Evolutionary conservation across 805 yeast species (phyloP), one percentile per base, ranked within the genome.

Genomic region (Groenewaldozyma tartarivorans): DNA sequence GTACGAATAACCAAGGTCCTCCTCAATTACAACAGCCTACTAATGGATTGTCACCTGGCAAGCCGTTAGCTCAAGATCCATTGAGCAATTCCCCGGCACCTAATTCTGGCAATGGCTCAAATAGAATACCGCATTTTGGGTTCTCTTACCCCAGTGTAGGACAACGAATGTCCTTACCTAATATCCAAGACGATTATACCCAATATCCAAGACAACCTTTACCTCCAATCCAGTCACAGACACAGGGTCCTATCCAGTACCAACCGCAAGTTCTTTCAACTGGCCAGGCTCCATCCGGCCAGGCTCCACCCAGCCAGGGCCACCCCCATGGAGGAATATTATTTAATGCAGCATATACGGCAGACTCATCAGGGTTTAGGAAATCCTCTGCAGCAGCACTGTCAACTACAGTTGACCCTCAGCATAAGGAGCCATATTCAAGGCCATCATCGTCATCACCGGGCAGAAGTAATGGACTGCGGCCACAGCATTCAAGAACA

Each of bases 391-490:
- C 51, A 7, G 40, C 48, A 18, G 41, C 50, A 2, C 32, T 37
- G 18, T 27, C 40, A 17, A 20, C 42, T 9, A 27, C 45, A n/a
- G 45, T 49, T 3, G 83, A 81, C 4, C 83, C 54, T 11, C 50
- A 45, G 38, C 45, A 45, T 18, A n/a, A 43, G 40, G 35, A 15
- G 15, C 20, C 41, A 3, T 18, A 36, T 7, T 21, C 18, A 32
- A 24, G 17, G 18, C 41, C 11, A 33, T 31, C 13, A 21, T 22
- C 15, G 16, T 17, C 16, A 22, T 15, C 13, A 29, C 16, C 21
- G 32, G 16, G 13, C 24, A 38, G 17, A 24, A 7, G 17, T 40
- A 9, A 17, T 29, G n/a, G n/a, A n/a, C n/a, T n/a, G n/a, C 30
- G 17, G 18, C 41, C 11, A 33, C 37, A 9, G 18, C 32, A 21